Base-by-base conservation (phyloP, 768 basidiomycete genomes). In the Pleurotus tuoliensis region DNA sequence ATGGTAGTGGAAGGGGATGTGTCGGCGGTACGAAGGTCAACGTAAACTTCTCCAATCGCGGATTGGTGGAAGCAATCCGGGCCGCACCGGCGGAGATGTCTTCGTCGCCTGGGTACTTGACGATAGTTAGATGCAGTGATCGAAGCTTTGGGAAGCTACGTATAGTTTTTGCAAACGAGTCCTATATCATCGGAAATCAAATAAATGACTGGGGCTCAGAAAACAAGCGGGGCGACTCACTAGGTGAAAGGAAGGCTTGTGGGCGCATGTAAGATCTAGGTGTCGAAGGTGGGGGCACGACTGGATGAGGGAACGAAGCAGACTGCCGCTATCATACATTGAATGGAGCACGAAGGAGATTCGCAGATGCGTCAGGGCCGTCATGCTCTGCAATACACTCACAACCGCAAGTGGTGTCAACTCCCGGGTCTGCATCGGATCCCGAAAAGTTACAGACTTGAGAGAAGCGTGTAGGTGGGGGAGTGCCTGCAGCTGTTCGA, bases 171-270 rank as follows among this genome's bases (percentile, higher is more conserved):
- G 87, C 80, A 59, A 91, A 83, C 5, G 79, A 67, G 37, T 87
- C 84, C 85, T 87, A 49, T 16, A 30, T 25, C 46, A 27, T 55
- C 37, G 54, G 34, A 25, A 20, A 11, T 1, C 11, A 49, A 49
- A 22, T 47, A 30, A 27, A 44, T 25, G 25, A 45, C 39, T n/a
- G 50, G 46, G 39, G 27, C 41, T n/a, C 47, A 55, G 40, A 52
- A 7, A 25, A 39, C 25, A 9, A 59, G 22, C n/a, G 40, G 40
- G 48, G 13, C 46, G 51, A 69, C 81, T 59, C 66, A 88, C 88
- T 39, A 91, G 75, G 56, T 85, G 86, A 67, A 91, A 86, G 0
- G 87, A 88, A 9, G 89, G 84, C 61, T 82, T 85, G 61, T 82
- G 82, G 11, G 78, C 76, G 64, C 86, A 88, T 13, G 83, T 82